A percentile compares a stretch with the other conserved stretches of the same genome.
Evolutionary conservation across 2,329 filamentous ascomycete genomes (phyloP).

Genomic region (Stachybotrys elegans): DNA sequence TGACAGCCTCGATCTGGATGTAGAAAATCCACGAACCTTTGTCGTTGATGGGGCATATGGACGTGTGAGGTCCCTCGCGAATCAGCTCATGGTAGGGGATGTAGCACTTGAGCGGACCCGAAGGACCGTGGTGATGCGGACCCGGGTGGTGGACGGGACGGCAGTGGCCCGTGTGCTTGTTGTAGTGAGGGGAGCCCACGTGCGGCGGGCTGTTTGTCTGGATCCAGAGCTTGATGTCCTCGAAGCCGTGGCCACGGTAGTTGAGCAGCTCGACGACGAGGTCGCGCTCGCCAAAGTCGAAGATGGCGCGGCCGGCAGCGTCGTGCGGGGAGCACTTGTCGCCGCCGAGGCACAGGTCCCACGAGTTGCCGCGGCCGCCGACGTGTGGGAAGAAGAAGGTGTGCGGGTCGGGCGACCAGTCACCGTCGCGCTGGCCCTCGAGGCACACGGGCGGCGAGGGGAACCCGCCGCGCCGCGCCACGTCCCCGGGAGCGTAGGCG

Average conservation of each 20-base stretch:
- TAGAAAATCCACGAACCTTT: constrained; percentile 21
- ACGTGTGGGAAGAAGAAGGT: constrained; percentile 19
- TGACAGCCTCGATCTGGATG: constrained; percentile 18
- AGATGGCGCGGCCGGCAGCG: constrained; percentile 16
- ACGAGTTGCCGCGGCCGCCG: constrained; percentile 14
- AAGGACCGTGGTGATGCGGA: not conserved
- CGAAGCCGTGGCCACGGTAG: constrained; percentile 20
- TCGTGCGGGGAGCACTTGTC: constrained; percentile 16
- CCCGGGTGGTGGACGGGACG: constrained; percentile 4
- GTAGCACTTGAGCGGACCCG: constrained; percentile 13
- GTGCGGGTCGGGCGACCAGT: constrained; percentile 18
- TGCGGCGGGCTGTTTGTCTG: constrained; percentile 15
- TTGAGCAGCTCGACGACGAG: constrained; percentile 17
- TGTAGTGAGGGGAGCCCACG: constrained; percentile 16
- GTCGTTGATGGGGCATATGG: constrained; percentile 18
- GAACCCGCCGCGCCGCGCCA: too few species aligned
- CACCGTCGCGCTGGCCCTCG: constrained; percentile 1
- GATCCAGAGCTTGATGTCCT: constrained; percentile 17
- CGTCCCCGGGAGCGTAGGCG: too few species aligned
- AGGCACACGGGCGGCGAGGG: too few species aligned
- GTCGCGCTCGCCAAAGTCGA: constrained; percentile 19
- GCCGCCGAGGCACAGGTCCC: constrained; percentile 17
- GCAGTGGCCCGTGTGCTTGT: constrained; percentile 16
- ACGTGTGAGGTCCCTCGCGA: constrained; percentile 15
- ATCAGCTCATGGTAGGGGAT: constrained; percentile 18